These are phyloP conservation scores for Apiotrichum domesticum DNA, from an alignment of 1,284 basidiomycete species.

Conservation along the genomic window DNA sequence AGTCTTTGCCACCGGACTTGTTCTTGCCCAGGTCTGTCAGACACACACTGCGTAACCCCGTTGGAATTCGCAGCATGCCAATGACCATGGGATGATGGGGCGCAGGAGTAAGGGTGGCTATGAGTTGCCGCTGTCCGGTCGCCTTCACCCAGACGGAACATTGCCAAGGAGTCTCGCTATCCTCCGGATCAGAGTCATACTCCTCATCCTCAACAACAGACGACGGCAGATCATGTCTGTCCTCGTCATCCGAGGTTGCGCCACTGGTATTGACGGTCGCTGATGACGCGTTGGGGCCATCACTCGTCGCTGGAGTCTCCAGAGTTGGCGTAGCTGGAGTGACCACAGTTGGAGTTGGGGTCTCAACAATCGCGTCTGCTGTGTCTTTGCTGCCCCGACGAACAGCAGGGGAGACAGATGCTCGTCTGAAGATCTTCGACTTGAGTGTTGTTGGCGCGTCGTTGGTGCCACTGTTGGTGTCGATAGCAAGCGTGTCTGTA, in stretches of 20 bases:
- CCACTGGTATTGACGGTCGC: too few species aligned
- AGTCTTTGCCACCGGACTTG: background rate
- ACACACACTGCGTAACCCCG: slow-evolving; percentile 67
- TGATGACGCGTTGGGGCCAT: background rate
- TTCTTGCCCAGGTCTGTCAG: slow-evolving; percentile 20
- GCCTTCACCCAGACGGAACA: slow-evolving; percentile 54
- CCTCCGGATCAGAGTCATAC: slow-evolving; percentile 77
- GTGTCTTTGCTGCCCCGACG: background rate
- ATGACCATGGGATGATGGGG: slow-evolving; percentile 96
- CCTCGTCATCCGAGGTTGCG: slow-evolving; percentile 1
- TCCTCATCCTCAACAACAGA: slow-evolving; percentile 15
- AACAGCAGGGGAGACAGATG: background rate
- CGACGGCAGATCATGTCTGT: background rate
- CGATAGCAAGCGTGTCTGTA: background rate
- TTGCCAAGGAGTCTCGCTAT: slow-evolving; percentile 91
- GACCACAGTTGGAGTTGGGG: background rate
- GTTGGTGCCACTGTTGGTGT: background rate
- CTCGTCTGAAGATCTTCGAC: background rate
- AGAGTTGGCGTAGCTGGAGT: background rate
- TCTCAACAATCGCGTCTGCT: background rate
- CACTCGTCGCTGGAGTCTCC: background rate
- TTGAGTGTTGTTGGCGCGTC: background rate
- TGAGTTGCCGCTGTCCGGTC: slow-evolving; percentile 32
- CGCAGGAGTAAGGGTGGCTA: slow-evolving; percentile 77
- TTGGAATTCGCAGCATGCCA: slow-evolving; percentile 81